Percentiles rank a stretch among this genome's conserved stretches.
phyloP scores from a whole-genome alignment of 2,329 filamentous ascomycete genomes.

The Hypoxylon sp. region DNA sequence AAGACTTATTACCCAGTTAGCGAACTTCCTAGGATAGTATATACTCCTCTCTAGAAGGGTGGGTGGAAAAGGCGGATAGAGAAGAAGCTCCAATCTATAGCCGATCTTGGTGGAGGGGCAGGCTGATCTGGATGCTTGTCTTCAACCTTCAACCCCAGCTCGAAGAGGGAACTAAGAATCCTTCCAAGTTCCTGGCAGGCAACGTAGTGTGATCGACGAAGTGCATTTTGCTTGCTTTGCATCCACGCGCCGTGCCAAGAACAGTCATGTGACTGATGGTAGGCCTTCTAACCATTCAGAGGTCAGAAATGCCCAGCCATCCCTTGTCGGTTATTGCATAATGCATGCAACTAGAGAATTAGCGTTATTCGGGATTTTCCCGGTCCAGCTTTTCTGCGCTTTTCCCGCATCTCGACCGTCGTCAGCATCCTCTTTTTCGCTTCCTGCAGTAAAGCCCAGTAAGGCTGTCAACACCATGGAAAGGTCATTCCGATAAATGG shows the following conservation, averaged over 20 bases:
- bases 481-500: slow-evolving; percentile 22
- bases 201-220: slow-evolving; percentile 34
- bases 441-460: slow-evolving; percentile 33
- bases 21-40: slow-evolving; percentile 25
- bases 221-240: slow-evolving; percentile 35
- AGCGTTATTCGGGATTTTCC: slow-evolving; percentile 39
- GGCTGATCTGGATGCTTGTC: slow-evolving; percentile 25
- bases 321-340: slow-evolving; percentile 37
- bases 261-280: slow-evolving; percentile 43
- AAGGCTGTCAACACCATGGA: slow-evolving; percentile 33
- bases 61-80: slow-evolving; percentile 21
- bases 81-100: slow-evolving; percentile 26
- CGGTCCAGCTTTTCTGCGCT: slow-evolving; percentile 14
- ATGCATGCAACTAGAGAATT: slow-evolving; percentile 28
- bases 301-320: neutral
- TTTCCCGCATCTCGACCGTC: slow-evolving; percentile 12
- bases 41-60: slow-evolving; percentile 9
- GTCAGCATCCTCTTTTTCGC: slow-evolving; percentile 11
- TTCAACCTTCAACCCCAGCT: neutral
- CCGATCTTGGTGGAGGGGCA: slow-evolving; percentile 33
- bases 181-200: slow-evolving; percentile 31
- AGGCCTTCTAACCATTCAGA: slow-evolving; percentile 33
- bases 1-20: slow-evolving; percentile 34
- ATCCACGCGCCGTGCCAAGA: slow-evolving; percentile 45
- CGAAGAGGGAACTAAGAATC: slow-evolving; percentile 14